A percentile compares a stretch with the other conserved stretches of the same genome.
Conservation (phyloP, 2,329 filamentous ascomycete species). For the Lachnellula hyalina region DNA sequence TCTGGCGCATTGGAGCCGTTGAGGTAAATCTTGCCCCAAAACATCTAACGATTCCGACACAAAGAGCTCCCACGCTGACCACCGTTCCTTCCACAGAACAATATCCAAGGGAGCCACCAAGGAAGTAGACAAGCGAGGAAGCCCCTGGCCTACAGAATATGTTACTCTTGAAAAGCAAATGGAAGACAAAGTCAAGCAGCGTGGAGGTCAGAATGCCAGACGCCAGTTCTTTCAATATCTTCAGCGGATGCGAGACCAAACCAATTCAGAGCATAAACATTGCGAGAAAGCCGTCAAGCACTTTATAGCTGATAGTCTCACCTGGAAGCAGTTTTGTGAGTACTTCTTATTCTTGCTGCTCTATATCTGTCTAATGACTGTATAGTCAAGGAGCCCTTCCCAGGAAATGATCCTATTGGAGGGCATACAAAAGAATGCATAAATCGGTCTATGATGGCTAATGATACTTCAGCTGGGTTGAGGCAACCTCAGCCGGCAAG, state of each 20-base stretch:
- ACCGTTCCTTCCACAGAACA: not conserved
- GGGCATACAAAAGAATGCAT: not conserved
- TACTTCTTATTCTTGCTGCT: not conserved
- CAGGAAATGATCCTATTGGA: not conserved
- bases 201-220: constrained; percentile 3
- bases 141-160: not conserved
- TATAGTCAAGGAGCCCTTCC: constrained; percentile 4
- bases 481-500: not conserved
- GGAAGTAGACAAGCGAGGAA: not conserved
- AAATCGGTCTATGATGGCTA: not conserved
- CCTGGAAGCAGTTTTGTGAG: constrained; percentile 15
- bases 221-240: constrained; percentile 18
- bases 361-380: not conserved
- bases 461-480: not conserved
- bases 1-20: no score
- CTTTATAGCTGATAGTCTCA: constrained; percentile 10
- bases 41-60: no score
- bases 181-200: constrained; percentile 11
- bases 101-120: not conserved
- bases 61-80: no score
- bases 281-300: constrained; percentile 3
- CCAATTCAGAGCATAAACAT: constrained; percentile 2
- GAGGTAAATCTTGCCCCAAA: no score
- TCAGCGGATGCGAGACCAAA: constrained; percentile 13
- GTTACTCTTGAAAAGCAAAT: constrained; percentile 12